Conservation (phyloP, 2,329 filamentous ascomycete species). For the Cucurbitaria berberidis region DNA sequence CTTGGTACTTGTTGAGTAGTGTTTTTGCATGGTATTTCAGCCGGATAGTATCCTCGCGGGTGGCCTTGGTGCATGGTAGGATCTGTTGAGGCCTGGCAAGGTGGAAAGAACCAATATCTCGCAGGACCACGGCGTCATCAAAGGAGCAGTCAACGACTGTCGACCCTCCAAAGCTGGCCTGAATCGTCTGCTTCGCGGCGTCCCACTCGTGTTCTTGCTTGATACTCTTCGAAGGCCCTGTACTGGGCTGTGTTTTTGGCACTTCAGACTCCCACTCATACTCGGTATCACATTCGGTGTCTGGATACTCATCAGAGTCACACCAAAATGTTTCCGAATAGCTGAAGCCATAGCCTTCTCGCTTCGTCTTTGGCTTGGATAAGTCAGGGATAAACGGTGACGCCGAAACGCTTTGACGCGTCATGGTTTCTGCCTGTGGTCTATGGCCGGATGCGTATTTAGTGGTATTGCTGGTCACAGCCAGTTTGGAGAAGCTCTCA, state of each 20-base stretch:
- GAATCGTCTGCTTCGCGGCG: neutral
- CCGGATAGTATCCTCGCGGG: constrained; percentile 24
- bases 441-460: neutral
- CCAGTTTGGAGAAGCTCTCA: constrained; percentile 11
- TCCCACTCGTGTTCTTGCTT: constrained; percentile 6
- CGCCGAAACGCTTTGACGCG: constrained; percentile 4
- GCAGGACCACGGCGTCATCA: constrained; percentile 30
- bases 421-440: neutral
- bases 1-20: constrained; percentile 22
- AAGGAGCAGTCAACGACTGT: constrained; percentile 20
- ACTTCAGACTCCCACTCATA: constrained; percentile 20
- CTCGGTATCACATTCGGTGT: constrained; percentile 29
- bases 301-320: constrained; percentile 32
- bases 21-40: constrained; percentile 21
- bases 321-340: constrained; percentile 28
- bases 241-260: neutral
- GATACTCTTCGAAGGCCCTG: neutral
- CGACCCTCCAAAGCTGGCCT: neutral
- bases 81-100: constrained; percentile 19
- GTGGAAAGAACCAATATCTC: constrained; percentile 26
- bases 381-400: constrained; percentile 9
- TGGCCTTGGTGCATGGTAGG: constrained; percentile 33
- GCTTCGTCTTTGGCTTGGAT: constrained; percentile 22
- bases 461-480: neutral
- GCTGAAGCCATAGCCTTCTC: constrained; percentile 34